Conservation (phyloP, 768 basidiomycete genomes). For the Boletus rubroflammeus region DNA sequence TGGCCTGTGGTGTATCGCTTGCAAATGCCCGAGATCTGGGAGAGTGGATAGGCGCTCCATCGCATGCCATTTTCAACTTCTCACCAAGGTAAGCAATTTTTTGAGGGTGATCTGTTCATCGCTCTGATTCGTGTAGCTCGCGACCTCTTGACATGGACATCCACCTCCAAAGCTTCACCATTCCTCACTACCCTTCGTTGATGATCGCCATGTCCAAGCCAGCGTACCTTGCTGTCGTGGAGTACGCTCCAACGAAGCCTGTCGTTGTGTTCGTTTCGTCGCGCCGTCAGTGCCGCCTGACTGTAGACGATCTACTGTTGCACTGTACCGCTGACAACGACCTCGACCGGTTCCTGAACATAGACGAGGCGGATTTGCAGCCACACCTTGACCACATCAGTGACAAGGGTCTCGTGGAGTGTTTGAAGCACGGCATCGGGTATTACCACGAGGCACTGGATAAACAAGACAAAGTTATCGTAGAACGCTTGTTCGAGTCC, state of each 20-base stretch:
- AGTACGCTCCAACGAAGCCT: constrained; percentile 81
- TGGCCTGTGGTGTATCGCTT: constrained; percentile 91
- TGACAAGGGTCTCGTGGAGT: constrained; percentile 74
- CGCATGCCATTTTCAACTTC: constrained; percentile 97
- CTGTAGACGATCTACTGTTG: constrained; percentile 84
- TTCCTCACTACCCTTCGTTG: constrained; percentile 96
- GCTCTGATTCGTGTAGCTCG: constrained; percentile 48
- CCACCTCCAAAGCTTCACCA: constrained; percentile 91
- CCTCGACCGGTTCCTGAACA: constrained; percentile 83
- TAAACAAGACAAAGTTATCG: constrained; percentile 91
- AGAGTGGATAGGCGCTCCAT: constrained; percentile 95
- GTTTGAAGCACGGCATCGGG: constrained; percentile 84
- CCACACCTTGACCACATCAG: constrained; percentile 84
- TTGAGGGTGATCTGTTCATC: not conserved
- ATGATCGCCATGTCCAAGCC: constrained; percentile 99
- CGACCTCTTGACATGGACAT: constrained; percentile 98
- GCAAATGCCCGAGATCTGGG: constrained; percentile 95
- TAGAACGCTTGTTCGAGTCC: constrained; percentile 87
- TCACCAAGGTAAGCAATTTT: constrained; percentile 64
- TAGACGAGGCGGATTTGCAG: constrained; percentile 75
- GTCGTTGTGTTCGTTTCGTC: constrained; percentile 93
- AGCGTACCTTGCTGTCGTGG: constrained; percentile 87
- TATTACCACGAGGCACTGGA: constrained; percentile 93
- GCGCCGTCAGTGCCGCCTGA: constrained; percentile 88
- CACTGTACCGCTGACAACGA: constrained; percentile 89